These are phyloP conservation scores for Chaetomium globosum DNA, from an alignment of 2,329 filamentous ascomycete species.

Conservation along the genomic window DNA sequence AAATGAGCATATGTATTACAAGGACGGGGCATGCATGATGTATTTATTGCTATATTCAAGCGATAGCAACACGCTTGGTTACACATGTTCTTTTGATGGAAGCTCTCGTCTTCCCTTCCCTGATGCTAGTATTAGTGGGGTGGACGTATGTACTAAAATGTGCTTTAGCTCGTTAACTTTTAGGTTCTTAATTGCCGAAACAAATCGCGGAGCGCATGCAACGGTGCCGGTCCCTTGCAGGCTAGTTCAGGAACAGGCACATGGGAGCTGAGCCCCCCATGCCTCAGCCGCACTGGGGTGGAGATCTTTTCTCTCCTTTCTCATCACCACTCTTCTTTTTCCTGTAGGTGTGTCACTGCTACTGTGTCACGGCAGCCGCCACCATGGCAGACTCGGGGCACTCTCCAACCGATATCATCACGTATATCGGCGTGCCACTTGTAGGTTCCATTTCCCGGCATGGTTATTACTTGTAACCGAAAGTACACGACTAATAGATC, in stretches of 20 bases:
- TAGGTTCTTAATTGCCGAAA: neutral
- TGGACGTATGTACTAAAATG: neutral
- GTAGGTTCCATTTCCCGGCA: neutral
- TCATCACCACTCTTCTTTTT: neutral
- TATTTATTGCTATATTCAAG: neutral
- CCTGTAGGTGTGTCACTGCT: neutral
- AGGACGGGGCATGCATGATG: neutral
- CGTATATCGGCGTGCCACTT: constrained; percentile 44
- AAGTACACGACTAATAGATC: neutral
- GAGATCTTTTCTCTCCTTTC: neutral
- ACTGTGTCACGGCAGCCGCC: neutral
- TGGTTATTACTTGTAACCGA: neutral
- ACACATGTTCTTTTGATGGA: neutral
- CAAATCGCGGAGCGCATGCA: neutral
- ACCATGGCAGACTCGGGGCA: constrained; percentile 16
- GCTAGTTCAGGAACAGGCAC: neutral
- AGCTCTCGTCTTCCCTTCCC: neutral
- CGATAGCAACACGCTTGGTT: neutral
- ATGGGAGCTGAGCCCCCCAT: neutral
- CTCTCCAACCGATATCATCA: constrained; percentile 41
- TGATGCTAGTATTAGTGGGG: neutral
- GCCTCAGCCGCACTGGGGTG: neutral
- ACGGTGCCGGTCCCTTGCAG: neutral
- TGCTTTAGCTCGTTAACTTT: too few species aligned
- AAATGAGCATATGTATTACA: neutral